Evolutionary conservation across 2,329 filamentous ascomycete genomes (phyloP).

Genomic region (Nemania diffusa): DNA sequence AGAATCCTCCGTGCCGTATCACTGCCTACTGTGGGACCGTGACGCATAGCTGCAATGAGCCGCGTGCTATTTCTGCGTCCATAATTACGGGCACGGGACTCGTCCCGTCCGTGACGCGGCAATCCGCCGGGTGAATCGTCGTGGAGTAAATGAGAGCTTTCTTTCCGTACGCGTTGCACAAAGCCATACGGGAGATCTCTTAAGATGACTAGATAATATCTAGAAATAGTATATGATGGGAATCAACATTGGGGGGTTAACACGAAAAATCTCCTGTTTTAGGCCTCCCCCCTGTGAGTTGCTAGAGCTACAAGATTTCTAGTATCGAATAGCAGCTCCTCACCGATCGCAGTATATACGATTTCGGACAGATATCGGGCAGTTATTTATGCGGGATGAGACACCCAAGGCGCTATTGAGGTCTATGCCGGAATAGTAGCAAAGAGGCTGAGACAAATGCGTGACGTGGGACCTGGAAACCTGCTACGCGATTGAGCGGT

Average conservation of each 20-base stretch:
- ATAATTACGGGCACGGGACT: slow-evolving; percentile 50
- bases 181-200: neutral
- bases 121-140: slow-evolving; percentile 72
- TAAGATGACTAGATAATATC: no score
- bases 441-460: neutral
- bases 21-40: slow-evolving; percentile 69
- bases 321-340: neutral
- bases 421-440: neutral
- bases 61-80: slow-evolving; percentile 57
- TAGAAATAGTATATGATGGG: no score
- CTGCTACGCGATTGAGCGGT: no score
- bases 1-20: slow-evolving; percentile 52
- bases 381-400: neutral
- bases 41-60: slow-evolving; percentile 76
- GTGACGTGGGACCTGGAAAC: no score
- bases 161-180: neutral
- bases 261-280: no score
- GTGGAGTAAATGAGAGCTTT: slow-evolving; percentile 63
- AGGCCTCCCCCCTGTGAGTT: no score
- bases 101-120: slow-evolving; percentile 62
- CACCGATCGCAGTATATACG: neutral
- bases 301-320: no score
- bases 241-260: no score
- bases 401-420: neutral
- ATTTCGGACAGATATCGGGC: neutral